A percentile compares a stretch with the other conserved stretches of the same genome.
phyloP scores from a whole-genome alignment of 176 grass and related monocot species.

The Saccharum spontaneum region DNA sequence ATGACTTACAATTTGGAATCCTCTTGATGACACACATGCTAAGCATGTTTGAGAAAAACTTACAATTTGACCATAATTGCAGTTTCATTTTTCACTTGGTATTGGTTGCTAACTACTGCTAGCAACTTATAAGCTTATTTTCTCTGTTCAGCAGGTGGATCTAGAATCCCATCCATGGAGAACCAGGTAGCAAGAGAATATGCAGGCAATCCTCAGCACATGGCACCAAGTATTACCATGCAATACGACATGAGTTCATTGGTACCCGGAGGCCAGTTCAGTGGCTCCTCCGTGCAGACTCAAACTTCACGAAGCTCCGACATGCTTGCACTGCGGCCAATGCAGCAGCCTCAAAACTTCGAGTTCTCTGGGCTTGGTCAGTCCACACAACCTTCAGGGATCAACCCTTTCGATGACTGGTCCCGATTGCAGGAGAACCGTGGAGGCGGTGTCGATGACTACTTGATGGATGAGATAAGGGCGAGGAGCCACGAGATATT shows the following conservation, averaged over 20 bases:
- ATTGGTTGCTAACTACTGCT: background rate
- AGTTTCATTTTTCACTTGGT: conserved; percentile 13
- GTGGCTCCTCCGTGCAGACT: conserved; percentile 42
- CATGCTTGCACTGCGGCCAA: conserved; percentile 53
- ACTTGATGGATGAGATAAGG: conserved; percentile 89
- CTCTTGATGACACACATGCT: no score
- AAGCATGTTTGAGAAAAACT: no score
- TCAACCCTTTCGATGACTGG: conserved; percentile 56
- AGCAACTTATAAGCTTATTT: conserved; percentile 24
- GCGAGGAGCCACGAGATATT: conserved; percentile 83
- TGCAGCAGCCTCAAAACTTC: conserved; percentile 43
- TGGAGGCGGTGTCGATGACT: conserved; percentile 51
- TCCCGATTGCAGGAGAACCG: conserved; percentile 37
- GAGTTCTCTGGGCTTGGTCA: conserved; percentile 49
- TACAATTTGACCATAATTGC: background rate
- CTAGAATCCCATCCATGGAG: conserved; percentile 42
- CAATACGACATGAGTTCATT: conserved; percentile 55
- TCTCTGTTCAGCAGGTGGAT: conserved; percentile 43
- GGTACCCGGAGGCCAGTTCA: conserved; percentile 51
- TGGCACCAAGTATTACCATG: conserved; percentile 35
- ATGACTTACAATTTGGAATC: no score
- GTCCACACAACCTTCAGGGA: conserved; percentile 38
- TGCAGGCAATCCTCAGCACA: conserved; percentile 43
- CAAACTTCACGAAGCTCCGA: conserved; percentile 46
- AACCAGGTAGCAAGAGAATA: conserved; percentile 47